Percentiles rank a stretch among this genome's conserved stretches.
Evolutionary conservation across 2,329 filamentous ascomycete species (phyloP).

Genomic region (Apiospora malaysiana): DNA sequence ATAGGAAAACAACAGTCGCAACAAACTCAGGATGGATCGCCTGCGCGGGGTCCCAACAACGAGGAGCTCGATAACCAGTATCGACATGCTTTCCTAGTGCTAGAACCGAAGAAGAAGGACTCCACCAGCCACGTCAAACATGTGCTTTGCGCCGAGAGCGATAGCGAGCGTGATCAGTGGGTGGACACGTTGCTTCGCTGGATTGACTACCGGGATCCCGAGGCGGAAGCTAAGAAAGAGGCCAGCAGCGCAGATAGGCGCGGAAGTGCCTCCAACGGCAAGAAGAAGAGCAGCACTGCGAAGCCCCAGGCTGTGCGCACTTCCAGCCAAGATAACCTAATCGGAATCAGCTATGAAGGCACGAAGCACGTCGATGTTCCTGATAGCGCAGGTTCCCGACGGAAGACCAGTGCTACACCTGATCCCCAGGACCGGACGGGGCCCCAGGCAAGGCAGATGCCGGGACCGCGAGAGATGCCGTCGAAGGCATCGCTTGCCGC

Average conservation of each 20-base stretch:
- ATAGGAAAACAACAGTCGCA: conserved; percentile 90
- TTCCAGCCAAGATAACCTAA: conserved; percentile 52
- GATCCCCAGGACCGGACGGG: conserved; percentile 39
- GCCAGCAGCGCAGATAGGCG: conserved; percentile 50
- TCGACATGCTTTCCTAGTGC: conserved; percentile 90
- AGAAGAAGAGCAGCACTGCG: conserved; percentile 46
- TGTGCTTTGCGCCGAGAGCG: conserved; percentile 94
- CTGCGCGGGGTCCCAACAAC: conserved; percentile 57
- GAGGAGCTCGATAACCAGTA: conserved; percentile 93
- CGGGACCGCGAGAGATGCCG: conserved; percentile 73
- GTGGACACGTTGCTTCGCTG: conserved; percentile 88
- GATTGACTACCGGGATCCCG: conserved; percentile 75
- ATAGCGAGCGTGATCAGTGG: conserved; percentile 91
- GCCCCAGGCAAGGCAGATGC: conserved; percentile 66
- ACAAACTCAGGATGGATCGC: conserved; percentile 65
- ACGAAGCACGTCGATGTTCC: conserved; percentile 57
- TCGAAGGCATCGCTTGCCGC: conserved; percentile 66
- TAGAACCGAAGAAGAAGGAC: conserved; percentile 97
- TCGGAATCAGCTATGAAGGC: conserved; percentile 64
- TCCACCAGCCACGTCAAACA: conserved; percentile 87
- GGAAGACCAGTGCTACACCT: conserved; percentile 36
- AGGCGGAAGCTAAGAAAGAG: conserved; percentile 50
- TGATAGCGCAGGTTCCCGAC: conserved; percentile 46
- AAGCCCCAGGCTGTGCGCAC: conserved; percentile 44
- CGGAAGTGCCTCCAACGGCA: conserved; percentile 43